Percentiles rank a stretch among this genome's conserved stretches.
These are phyloP conservation scores for Aspergillus cristatus DNA, from an alignment of 495 filamentous ascomycete genomes.

Conservation along the genomic window DNA sequence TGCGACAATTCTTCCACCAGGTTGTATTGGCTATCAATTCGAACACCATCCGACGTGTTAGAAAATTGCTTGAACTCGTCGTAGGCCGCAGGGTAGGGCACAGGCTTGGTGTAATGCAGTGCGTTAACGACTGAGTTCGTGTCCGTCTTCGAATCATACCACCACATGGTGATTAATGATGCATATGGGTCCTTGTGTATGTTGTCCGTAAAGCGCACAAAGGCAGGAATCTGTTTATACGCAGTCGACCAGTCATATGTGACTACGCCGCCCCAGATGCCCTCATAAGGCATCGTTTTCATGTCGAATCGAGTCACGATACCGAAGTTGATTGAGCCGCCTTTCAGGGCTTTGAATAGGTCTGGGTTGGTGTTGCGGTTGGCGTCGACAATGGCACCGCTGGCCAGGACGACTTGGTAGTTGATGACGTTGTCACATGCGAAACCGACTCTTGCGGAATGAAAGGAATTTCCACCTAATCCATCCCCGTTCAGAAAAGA, in stretches of 20 bases:
- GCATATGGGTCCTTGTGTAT: constrained; percentile 12
- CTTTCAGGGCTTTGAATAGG: constrained; percentile 46
- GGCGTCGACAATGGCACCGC: constrained; percentile 38
- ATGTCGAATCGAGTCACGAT: constrained; percentile 42
- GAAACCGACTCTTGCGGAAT: constrained; percentile 30
- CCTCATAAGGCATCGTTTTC: constrained; percentile 22
- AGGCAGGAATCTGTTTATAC: constrained; percentile 7
- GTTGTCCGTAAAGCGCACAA: constrained; percentile 10
- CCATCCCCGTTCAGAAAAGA: too few species aligned
- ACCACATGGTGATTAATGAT: constrained; percentile 13
- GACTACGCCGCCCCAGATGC: constrained; percentile 31
- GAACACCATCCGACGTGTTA: constrained; percentile 7
- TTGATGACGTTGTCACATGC: constrained; percentile 40
- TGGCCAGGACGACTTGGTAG: constrained; percentile 44
- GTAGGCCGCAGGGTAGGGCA: constrained; percentile 7
- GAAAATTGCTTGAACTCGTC: constrained; percentile 9
- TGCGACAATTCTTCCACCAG: constrained; percentile 11
- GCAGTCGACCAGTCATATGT: constrained; percentile 10
- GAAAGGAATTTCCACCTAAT: constrained; percentile 31
- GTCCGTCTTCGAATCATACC: constrained; percentile 7
- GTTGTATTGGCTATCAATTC: constrained; percentile 7
- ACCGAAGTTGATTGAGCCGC: constrained; percentile 45
- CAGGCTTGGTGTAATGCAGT: constrained; percentile 13
- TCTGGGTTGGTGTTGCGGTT: constrained; percentile 32
- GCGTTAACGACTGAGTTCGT: constrained; percentile 8